phyloP scores from a whole-genome alignment of 2,329 filamentous ascomycete genomes.

The Clonostachys chloroleuca region DNA sequence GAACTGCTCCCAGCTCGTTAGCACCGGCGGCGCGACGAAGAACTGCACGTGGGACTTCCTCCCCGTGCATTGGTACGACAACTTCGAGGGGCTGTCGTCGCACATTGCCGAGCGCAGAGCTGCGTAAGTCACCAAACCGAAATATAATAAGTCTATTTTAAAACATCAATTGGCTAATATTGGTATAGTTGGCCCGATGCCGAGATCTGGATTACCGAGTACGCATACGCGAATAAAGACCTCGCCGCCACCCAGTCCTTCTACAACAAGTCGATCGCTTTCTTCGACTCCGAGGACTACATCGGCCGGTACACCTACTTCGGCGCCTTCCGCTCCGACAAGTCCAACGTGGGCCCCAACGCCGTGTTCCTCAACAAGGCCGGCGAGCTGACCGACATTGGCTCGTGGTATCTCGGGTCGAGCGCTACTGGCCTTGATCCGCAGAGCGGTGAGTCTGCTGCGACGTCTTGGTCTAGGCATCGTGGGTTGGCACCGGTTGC shows the following conservation, averaged over 20 bases:
- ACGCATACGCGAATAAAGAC: slow-evolving; percentile 55
- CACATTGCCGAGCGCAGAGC: slow-evolving; percentile 52
- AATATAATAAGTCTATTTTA: background rate
- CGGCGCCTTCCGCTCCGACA: slow-evolving; percentile 64
- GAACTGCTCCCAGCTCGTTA: slow-evolving; percentile 58
- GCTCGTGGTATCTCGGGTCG: slow-evolving; percentile 69
- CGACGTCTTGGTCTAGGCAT: background rate
- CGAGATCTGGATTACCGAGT: slow-evolving; percentile 77
- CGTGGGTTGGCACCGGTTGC: background rate
- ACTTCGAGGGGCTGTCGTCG: slow-evolving; percentile 63
- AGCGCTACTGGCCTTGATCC: slow-evolving; percentile 38
- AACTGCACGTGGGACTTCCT: slow-evolving; percentile 62
- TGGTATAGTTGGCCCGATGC: slow-evolving; percentile 48
- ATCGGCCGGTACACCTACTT: slow-evolving; percentile 72
- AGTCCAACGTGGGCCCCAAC: slow-evolving; percentile 72
- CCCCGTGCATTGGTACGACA: slow-evolving; percentile 65
- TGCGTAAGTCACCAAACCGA: slow-evolving; percentile 17
- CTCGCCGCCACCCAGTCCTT: slow-evolving; percentile 57
- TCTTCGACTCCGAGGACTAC: slow-evolving; percentile 54
- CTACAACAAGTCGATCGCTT: slow-evolving; percentile 62
- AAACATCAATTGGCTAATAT: background rate
- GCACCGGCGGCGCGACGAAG: slow-evolving; percentile 15
- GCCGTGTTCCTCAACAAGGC: slow-evolving; percentile 64
- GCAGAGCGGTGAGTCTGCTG: background rate
- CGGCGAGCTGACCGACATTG: slow-evolving; percentile 71